Evolutionary conservation across 2,329 filamentous ascomycete genomes (phyloP).

Genomic region (Pestalotiopsis fici): DNA sequence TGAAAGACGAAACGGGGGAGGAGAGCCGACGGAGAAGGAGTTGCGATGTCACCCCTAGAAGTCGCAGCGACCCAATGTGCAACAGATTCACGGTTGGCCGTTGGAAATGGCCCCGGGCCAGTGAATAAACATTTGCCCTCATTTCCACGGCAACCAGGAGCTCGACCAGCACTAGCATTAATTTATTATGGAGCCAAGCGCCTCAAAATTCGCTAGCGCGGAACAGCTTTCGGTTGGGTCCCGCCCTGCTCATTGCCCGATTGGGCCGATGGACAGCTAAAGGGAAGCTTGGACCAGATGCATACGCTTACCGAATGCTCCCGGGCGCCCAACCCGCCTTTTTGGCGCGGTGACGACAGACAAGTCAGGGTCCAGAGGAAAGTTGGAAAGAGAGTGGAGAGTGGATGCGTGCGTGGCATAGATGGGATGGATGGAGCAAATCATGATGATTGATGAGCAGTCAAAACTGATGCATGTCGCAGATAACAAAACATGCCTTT

Average conservation of each 20-base stretch:
- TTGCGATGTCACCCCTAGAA: neutral
- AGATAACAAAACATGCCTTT: neutral
- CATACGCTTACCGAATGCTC: neutral
- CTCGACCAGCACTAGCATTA: neutral
- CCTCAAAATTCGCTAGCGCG: neutral
- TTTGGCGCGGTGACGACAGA: neutral
- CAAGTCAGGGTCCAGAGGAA: neutral
- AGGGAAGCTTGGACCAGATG: neutral
- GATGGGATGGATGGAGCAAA: neutral
- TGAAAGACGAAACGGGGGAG: neutral
- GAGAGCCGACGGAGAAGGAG: neutral
- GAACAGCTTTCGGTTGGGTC: neutral
- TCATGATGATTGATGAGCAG: neutral
- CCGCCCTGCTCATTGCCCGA: neutral
- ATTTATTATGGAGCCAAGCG: neutral
- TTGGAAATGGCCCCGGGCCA: neutral
- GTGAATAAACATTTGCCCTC: constrained; percentile 8
- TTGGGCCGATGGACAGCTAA: neutral
- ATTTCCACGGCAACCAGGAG: constrained; percentile 8
- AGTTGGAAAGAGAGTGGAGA: neutral
- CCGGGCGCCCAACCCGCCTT: neutral
- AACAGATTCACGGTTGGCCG: neutral
- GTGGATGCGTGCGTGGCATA: neutral
- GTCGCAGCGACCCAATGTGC: neutral
- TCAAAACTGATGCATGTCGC: neutral